A percentile compares a stretch with the other conserved stretches of the same genome.
Evolutionary conservation across 2,329 filamentous ascomycete genomes (phyloP).

Genomic region (Emydomyces testavorans): DNA sequence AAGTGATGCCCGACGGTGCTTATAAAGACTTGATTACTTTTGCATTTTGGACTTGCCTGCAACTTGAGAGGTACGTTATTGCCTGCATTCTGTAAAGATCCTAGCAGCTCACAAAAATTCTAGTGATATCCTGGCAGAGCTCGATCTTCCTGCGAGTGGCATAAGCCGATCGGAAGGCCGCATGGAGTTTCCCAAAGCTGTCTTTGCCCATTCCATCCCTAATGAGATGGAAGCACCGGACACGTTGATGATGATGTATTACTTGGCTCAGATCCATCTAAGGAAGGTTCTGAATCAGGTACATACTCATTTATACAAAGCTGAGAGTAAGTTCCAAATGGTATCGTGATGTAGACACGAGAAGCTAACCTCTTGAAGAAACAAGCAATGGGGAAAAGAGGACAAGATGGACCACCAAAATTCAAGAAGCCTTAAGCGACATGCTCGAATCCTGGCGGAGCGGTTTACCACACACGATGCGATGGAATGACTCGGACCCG

Average conservation of each 20-base stretch:
- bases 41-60: slow-evolving; percentile 86
- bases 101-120: background rate
- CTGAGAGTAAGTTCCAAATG: slow-evolving; percentile 21
- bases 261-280: slow-evolving; percentile 51
- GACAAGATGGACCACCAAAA: slow-evolving; percentile 28
- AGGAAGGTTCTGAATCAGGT: slow-evolving; percentile 46
- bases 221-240: slow-evolving; percentile 27
- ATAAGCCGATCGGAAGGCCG: slow-evolving; percentile 46
- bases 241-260: slow-evolving; percentile 44
- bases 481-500: slow-evolving; percentile 55
- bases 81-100: background rate
- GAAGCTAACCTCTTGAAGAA: slow-evolving; percentile 5
- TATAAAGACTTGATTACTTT: slow-evolving; percentile 55
- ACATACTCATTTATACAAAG: slow-evolving; percentile 45
- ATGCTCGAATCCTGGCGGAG: slow-evolving; percentile 45
- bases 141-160: slow-evolving; percentile 53
- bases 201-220: slow-evolving; percentile 25
- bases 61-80: slow-evolving; percentile 63
- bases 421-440: slow-evolving; percentile 35
- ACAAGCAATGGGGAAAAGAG: slow-evolving; percentile 21
- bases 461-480: slow-evolving; percentile 42
- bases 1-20: slow-evolving; percentile 22
- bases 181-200: slow-evolving; percentile 32
- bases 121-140: slow-evolving; percentile 83
- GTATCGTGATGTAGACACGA: background rate